These are phyloP conservation scores for Suhomyces taliae DNA, from an alignment of 1,139 yeast species.

Conservation along the genomic window DNA sequence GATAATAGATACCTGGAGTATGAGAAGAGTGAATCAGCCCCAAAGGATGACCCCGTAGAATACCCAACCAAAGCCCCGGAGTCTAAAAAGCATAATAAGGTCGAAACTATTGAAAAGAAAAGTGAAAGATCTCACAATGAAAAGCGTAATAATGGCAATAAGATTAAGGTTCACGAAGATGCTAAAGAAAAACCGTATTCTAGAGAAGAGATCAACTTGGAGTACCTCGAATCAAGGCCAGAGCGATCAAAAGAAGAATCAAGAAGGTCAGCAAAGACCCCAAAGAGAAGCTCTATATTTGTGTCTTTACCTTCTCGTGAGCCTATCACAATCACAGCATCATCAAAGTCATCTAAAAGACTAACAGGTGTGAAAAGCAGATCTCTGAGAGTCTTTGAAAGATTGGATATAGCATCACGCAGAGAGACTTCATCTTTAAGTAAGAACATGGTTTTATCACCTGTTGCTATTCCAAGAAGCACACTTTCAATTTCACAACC, in stretches of 20 bases:
- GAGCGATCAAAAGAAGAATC: neutral
- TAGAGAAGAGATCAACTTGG: too few relatives aligned
- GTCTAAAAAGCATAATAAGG: too few relatives aligned
- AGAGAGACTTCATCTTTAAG: conserved; percentile 8
- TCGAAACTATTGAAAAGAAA: too few relatives aligned
- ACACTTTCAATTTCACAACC: neutral
- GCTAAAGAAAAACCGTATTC: too few relatives aligned
- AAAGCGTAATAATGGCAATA: neutral
- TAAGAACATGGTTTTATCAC: conserved; percentile 15
- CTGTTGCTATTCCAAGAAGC: conserved; percentile 14
- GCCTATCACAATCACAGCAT: conserved; percentile 28
- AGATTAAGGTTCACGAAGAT: neutral
- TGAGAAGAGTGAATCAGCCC: neutral
- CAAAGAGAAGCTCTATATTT: conserved; percentile 36
- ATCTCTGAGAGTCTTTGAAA: conserved; percentile 20
- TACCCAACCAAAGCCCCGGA: too few relatives aligned
- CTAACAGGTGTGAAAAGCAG: conserved; percentile 9
- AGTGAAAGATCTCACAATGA: neutral
- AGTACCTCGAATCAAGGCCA: neutral
- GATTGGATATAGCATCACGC: conserved; percentile 19
- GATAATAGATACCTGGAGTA: neutral
- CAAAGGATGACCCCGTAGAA: neutral
- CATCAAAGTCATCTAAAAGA: conserved; percentile 8
- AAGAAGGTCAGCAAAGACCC: conserved; percentile 20
- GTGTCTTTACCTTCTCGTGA: conserved; percentile 43